Conservation (phyloP, 352 stramenopile species). For the Thraustochytrium striatum region DNA sequence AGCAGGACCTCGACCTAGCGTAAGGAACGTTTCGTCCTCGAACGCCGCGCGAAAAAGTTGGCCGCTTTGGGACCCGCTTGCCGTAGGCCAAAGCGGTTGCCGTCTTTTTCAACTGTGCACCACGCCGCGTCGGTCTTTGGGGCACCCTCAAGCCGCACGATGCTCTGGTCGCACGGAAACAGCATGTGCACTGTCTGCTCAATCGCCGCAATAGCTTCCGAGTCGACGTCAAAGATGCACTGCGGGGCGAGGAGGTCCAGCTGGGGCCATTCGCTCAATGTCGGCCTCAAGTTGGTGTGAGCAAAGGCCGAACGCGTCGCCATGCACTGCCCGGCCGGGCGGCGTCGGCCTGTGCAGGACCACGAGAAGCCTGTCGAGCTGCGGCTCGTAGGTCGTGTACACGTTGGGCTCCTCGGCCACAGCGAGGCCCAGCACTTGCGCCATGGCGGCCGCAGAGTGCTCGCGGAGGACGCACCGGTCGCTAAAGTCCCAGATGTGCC, state of each 20-base stretch:
- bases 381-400: background rate
- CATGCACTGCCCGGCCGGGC: background rate
- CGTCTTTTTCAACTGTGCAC: slow-evolving; percentile 8
- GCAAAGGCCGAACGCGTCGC: slow-evolving; percentile 19
- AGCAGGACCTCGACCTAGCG: background rate
- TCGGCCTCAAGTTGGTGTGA: slow-evolving; percentile 24
- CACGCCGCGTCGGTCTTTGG: background rate
- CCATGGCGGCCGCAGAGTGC: background rate
- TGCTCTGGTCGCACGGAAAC: slow-evolving; percentile 14
- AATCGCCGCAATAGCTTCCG: background rate
- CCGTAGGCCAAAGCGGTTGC: slow-evolving; percentile 17
- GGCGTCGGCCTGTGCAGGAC: slow-evolving; percentile 15
- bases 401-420: background rate
- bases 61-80: background rate
- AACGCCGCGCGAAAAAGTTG: background rate
- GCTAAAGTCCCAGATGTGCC: slow-evolving; percentile 13
- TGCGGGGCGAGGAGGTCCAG: slow-evolving; percentile 4
- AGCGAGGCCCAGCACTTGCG: background rate
- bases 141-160: background rate
- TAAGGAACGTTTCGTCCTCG: slow-evolving; percentile 1
- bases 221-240: slow-evolving; percentile 31
- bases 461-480: background rate
- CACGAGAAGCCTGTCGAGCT: background rate
- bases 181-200: slow-evolving; percentile 5
- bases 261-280: slow-evolving; percentile 29